Conservation (phyloP, 2,329 filamentous ascomycete species). For the Ascochyta koolunga region DNA sequence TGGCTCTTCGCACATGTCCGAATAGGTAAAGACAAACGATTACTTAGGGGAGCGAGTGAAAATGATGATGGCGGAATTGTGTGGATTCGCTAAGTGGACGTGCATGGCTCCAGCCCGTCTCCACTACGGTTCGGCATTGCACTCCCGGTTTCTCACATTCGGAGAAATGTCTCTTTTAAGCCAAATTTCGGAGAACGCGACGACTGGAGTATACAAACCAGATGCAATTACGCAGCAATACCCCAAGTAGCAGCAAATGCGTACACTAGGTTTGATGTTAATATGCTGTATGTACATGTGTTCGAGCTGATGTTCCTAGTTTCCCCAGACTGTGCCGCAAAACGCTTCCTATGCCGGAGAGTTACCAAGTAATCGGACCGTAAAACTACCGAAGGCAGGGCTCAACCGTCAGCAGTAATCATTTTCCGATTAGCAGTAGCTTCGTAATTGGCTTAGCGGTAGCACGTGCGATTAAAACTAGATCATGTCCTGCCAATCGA, state of each 20-base stretch:
- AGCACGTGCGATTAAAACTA: neutral
- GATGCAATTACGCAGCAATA: neutral
- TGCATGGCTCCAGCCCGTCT: conserved; percentile 5
- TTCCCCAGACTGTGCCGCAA: neutral
- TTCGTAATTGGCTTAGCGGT: neutral
- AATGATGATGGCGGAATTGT: conserved; percentile 1
- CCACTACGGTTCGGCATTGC: conserved; percentile 6
- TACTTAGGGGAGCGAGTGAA: neutral
- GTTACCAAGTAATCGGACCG: conserved; percentile 8
- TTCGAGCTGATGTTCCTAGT: neutral
- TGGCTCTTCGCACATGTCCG: neutral
- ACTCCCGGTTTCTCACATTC: conserved; percentile 1
- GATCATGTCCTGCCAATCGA: neutral
- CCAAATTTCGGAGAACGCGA: neutral
- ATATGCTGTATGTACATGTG: neutral
- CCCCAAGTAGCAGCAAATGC: too few relatives aligned
- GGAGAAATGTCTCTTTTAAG: conserved; percentile 6
- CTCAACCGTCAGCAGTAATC: neutral
- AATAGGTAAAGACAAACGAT: neutral
- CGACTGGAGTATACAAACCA: neutral
- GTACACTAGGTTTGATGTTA: too few relatives aligned
- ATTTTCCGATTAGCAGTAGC: neutral
- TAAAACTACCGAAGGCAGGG: neutral
- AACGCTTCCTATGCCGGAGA: neutral
- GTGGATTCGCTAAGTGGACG: neutral